These are phyloP conservation scores for Candida hispaniensis DNA, from an alignment of 805 yeast species.

Conservation along the genomic window DNA sequence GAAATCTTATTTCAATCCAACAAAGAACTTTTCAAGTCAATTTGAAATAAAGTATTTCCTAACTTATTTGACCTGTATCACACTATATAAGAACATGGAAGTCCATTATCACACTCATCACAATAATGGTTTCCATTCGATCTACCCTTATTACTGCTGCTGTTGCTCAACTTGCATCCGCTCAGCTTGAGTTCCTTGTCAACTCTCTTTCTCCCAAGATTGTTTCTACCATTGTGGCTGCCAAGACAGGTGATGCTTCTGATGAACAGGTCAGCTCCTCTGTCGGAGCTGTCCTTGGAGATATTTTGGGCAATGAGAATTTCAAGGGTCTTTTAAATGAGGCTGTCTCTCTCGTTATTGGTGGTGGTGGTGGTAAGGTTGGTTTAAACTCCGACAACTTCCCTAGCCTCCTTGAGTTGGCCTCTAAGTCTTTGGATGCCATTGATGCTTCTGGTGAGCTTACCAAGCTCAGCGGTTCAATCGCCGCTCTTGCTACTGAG, in stretches of 20 bases:
- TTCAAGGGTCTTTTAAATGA: conserved; percentile 10
- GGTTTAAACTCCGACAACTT: conserved; percentile 14
- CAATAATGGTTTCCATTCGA: conserved; percentile 12
- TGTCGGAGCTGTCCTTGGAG: conserved; percentile 9
- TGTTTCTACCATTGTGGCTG: conserved; percentile 11
- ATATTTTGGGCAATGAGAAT: conserved; percentile 8
- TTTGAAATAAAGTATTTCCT: too few relatives aligned
- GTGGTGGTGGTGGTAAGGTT: conserved; percentile 7
- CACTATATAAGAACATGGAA: too few relatives aligned
- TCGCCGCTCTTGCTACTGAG: conserved; percentile 6
- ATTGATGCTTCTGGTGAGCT: conserved; percentile 9
- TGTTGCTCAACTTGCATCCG: conserved; percentile 10
- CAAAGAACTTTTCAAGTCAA: too few relatives aligned
- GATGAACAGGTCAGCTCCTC: conserved; percentile 14
- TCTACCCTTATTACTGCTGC: conserved; percentile 10
- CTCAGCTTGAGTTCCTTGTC: conserved; percentile 15
- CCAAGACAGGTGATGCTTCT: conserved; percentile 10
- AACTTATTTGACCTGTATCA: too few relatives aligned
- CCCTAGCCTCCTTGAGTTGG: conserved; percentile 11
- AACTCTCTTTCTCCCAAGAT: conserved; percentile 8
- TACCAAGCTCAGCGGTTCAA: conserved; percentile 11
- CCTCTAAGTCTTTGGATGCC: conserved; percentile 7
- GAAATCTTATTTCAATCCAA: too few relatives aligned
- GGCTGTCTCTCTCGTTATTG: conserved; percentile 10
- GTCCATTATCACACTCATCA: background rate